Conservation (phyloP, 176 grass and related monocot genomes). For the Rhynchospora pubera region DNA sequence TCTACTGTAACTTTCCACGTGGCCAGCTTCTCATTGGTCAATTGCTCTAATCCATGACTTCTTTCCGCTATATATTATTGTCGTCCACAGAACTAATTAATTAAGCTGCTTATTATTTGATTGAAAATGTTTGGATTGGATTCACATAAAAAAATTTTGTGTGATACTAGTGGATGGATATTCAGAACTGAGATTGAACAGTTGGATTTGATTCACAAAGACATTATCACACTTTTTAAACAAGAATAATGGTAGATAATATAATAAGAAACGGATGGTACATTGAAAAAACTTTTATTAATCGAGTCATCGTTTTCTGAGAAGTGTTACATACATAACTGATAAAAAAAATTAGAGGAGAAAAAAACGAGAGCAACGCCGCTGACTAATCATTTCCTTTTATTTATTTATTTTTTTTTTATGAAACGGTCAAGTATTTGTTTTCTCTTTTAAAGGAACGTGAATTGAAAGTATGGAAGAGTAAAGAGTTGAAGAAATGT, state of each 20-base stretch:
- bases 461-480: no score
- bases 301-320: not conserved
- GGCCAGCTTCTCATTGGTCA: constrained; percentile 3
- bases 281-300: no score
- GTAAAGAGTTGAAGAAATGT: no score
- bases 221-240: not conserved
- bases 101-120: not conserved
- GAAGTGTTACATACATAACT: not conserved
- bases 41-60: not conserved
- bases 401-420: no score
- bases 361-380: no score
- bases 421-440: no score
- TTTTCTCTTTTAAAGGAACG: no score
- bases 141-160: not conserved
- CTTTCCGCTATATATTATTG: not conserved
- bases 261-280: not conserved
- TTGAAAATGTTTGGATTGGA: not conserved
- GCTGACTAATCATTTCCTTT: no score
- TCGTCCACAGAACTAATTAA: not conserved
- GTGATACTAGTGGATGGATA: not conserved
- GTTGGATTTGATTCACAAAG: not conserved
- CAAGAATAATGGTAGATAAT: not conserved
- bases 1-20: not conserved
- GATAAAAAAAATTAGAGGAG: no score
- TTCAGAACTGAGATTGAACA: not conserved